These are phyloP conservation scores for Thelonectria rubi DNA, from an alignment of 2,329 filamentous ascomycete genomes.

Conservation along the genomic window DNA sequence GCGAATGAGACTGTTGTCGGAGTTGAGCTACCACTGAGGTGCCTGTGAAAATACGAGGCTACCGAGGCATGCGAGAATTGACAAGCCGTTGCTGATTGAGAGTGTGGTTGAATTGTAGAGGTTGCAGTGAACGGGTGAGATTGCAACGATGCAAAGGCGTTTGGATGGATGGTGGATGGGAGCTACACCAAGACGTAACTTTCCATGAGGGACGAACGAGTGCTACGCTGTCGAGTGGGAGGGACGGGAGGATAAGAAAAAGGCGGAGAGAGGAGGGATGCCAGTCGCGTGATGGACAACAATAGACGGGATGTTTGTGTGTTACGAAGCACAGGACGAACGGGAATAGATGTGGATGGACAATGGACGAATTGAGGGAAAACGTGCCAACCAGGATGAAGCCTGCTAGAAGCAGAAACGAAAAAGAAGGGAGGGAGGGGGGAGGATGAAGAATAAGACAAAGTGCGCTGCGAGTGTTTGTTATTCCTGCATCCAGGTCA, in stretches of 20 bases:
- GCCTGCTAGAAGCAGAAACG: constrained; percentile 1
- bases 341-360: constrained; percentile 13
- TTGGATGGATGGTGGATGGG: neutral
- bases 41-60: constrained; percentile 6
- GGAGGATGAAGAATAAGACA: constrained; percentile 4
- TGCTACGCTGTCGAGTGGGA: neutral
- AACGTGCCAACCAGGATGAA: constrained; percentile 13
- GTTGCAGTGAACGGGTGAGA: neutral
- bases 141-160: neutral
- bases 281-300: neutral
- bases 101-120: neutral
- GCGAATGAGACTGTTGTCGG: constrained; percentile 23
- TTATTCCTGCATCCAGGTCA: neutral
- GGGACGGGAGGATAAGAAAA: constrained; percentile 6
- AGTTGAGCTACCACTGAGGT: constrained; percentile 20
- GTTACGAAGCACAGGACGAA: neutral
- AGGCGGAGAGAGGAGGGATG: constrained; percentile 4
- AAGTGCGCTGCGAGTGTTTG: constrained; percentile 6
- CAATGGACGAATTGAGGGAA: constrained; percentile 6
- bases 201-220: neutral
- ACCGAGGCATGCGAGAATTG: constrained; percentile 14
- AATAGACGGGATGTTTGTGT: neutral
- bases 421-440: neutral
- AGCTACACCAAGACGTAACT: neutral
- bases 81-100: neutral